These are phyloP conservation scores for Ceratobasidium sp. DNA, from an alignment of 1,284 basidiomycete species.

Conservation along the genomic window DNA sequence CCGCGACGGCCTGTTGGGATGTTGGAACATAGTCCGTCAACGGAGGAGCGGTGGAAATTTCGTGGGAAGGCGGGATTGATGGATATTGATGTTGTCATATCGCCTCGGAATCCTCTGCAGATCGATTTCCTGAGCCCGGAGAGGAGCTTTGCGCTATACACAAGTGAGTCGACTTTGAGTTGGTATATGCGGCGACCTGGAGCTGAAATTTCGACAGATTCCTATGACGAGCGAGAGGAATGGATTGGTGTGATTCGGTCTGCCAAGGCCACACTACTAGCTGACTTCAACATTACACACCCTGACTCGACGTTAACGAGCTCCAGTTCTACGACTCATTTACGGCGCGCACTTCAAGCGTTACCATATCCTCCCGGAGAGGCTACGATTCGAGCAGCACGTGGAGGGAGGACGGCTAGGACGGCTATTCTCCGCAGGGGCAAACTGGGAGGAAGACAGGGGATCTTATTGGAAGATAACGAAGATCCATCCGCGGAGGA, in stretches of 20 bases:
- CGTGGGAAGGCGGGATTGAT: slow-evolving; percentile 78
- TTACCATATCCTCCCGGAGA: slow-evolving; percentile 75
- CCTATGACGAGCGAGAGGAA: slow-evolving; percentile 70
- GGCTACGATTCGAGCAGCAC: slow-evolving; percentile 38
- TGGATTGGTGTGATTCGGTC: slow-evolving; percentile 80
- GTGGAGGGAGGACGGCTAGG: slow-evolving; percentile 51
- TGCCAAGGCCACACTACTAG: slow-evolving; percentile 77
- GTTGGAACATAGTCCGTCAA: slow-evolving; percentile 7
- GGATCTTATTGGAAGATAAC: slow-evolving; percentile 5
- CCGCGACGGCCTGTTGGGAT: slow-evolving; percentile 20
- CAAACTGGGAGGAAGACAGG: slow-evolving; percentile 22
- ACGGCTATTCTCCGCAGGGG: slow-evolving; percentile 56
- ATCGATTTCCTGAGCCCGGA: slow-evolving; percentile 80
- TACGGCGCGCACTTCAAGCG: slow-evolving; percentile 78
- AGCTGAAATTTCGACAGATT: slow-evolving; percentile 57
- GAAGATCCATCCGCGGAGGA: slow-evolving; percentile 17
- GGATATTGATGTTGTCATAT: slow-evolving; percentile 80
- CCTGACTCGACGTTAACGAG: slow-evolving; percentile 85
- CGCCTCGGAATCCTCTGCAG: slow-evolving; percentile 66
- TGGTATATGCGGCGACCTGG: neutral
- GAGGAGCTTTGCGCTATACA: slow-evolving; percentile 81
- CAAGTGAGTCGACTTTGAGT: slow-evolving; percentile 63
- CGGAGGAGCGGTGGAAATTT: slow-evolving; percentile 75
- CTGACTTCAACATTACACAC: slow-evolving; percentile 71
- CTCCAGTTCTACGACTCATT: slow-evolving; percentile 77